phyloP scores from a whole-genome alignment of 2,329 filamentous ascomycete genomes.

The Penicillium verrucosum region DNA sequence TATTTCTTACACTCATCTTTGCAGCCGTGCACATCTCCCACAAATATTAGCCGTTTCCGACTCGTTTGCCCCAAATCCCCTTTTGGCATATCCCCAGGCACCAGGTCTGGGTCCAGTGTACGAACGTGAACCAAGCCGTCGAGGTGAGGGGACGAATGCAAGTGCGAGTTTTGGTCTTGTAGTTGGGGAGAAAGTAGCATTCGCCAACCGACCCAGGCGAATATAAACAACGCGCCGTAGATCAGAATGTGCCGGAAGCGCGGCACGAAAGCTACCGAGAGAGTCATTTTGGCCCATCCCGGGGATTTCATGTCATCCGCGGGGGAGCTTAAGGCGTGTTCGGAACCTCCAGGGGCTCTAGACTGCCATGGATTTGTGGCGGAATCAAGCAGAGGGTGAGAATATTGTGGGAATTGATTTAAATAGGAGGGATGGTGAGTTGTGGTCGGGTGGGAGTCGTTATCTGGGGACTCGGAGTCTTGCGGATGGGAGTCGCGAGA shows the following conservation, averaged over 20 bases:
- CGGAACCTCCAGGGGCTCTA: constrained; percentile 18
- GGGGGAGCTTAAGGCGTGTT: constrained; percentile 16
- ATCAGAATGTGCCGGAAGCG: constrained; percentile 40
- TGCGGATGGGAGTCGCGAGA: background rate
- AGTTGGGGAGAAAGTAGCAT: constrained; percentile 31
- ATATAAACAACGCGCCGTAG: constrained; percentile 33
- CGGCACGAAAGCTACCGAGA: constrained; percentile 31
- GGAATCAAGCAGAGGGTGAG: constrained; percentile 38
- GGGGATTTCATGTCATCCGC: constrained; percentile 18
- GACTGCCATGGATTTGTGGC: constrained; percentile 41
- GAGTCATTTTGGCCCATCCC: constrained; percentile 23
- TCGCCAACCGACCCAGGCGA: constrained; percentile 35
- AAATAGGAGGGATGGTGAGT: constrained; percentile 12
- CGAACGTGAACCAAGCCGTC: constrained; percentile 51
- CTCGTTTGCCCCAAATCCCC: constrained; percentile 16
- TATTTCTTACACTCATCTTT: constrained; percentile 56
- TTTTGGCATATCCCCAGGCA: constrained; percentile 38
- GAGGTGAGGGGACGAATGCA: constrained; percentile 44
- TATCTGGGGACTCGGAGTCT: constrained; percentile 27
- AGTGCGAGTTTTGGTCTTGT: constrained; percentile 31
- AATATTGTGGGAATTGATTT: constrained; percentile 13
- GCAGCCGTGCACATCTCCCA: constrained; percentile 94
- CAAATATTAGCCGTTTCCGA: constrained; percentile 65
- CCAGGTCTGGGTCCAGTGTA: constrained; percentile 46
- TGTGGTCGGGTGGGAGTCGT: constrained; percentile 14